Percentiles rank a stretch among this genome's conserved stretches.
These are phyloP conservation scores for Tetragonia tetragonoides DNA, from an alignment of 148 eudicot species.

Conservation along the genomic window DNA sequence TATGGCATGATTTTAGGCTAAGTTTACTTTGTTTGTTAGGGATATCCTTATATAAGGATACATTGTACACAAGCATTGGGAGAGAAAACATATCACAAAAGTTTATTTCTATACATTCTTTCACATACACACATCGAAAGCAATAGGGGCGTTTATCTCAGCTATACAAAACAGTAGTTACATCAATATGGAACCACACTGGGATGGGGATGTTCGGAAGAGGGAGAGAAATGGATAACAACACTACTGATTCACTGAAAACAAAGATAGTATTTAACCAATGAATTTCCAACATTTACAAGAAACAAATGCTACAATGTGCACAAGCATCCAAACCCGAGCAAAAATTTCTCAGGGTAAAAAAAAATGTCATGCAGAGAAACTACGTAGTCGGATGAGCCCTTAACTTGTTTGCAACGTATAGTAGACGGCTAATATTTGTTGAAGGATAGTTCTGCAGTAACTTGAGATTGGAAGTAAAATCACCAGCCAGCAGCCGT, in stretches of 20 bases:
- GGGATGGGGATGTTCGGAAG: not conserved
- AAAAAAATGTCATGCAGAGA: not conserved
- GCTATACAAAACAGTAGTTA: no score
- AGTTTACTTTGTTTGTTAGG: no score
- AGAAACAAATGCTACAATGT: conserved; percentile 27
- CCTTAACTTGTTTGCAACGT: conserved; percentile 90
- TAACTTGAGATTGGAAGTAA: conserved; percentile 88
- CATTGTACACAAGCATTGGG: no score
- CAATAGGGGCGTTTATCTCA: not conserved
- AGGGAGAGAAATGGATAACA: not conserved
- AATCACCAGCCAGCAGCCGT: conserved; percentile 95
- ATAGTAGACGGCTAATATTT: conserved; percentile 82
- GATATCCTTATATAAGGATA: no score
- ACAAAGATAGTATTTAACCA: conserved; percentile 14
- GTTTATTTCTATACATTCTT: no score
- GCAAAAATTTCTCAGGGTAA: not conserved
- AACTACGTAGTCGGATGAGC: conserved; percentile 42
- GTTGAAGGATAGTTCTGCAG: conserved; percentile 91
- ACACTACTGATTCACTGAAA: not conserved
- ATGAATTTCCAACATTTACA: conserved; percentile 27
- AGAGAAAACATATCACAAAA: no score
- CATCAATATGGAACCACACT: no score
- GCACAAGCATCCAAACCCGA: conserved; percentile 14
- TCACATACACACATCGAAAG: no score
- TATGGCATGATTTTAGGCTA: no score